A percentile compares a stretch with the other conserved stretches of the same genome.
Evolutionary conservation across 2,329 filamentous ascomycete genomes (phyloP).

Genomic region (Cytospora leucostoma): DNA sequence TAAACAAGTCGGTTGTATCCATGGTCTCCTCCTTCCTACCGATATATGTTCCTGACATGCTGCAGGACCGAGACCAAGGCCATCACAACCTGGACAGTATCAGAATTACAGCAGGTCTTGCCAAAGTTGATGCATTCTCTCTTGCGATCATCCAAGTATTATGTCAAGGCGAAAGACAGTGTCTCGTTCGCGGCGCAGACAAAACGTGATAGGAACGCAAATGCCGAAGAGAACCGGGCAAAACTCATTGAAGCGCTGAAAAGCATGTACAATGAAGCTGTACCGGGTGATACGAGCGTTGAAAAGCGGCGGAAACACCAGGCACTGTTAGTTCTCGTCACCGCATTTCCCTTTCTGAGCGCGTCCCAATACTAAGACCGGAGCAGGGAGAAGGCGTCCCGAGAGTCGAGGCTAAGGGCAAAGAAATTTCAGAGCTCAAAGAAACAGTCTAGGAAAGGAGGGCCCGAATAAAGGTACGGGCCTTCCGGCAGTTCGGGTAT

Average conservation of each 20-base stretch:
- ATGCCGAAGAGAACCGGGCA: conserved; percentile 53
- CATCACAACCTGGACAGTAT: conserved; percentile 53
- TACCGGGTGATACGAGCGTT: conserved; percentile 49
- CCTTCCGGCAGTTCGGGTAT: background rate
- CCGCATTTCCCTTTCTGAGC: background rate
- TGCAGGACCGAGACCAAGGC: conserved; percentile 61
- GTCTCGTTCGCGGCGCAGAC: conserved; percentile 59
- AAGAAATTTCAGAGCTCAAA: conserved; percentile 55
- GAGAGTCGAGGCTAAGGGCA: conserved; percentile 45
- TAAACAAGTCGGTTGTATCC: conserved; percentile 56
- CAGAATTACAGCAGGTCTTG: conserved; percentile 47
- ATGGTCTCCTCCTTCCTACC: background rate
- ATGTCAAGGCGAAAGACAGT: conserved; percentile 52
- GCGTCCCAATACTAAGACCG: conserved; percentile 24
- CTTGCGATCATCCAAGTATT: conserved; percentile 57
- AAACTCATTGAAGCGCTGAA: conserved; percentile 51
- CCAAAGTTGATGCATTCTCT: conserved; percentile 50
- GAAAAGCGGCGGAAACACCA: conserved; percentile 53
- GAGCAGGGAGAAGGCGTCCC: conserved; percentile 49
- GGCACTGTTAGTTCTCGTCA: conserved; percentile 43
- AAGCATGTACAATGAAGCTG: conserved; percentile 48
- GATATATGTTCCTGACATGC: background rate
- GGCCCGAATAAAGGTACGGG: conserved; percentile 5
- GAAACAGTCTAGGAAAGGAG: conserved; percentile 38
- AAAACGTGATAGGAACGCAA: conserved; percentile 53